Base-by-base conservation (phyloP, 768 basidiomycete genomes). In the Mycena vulgaris region DNA sequence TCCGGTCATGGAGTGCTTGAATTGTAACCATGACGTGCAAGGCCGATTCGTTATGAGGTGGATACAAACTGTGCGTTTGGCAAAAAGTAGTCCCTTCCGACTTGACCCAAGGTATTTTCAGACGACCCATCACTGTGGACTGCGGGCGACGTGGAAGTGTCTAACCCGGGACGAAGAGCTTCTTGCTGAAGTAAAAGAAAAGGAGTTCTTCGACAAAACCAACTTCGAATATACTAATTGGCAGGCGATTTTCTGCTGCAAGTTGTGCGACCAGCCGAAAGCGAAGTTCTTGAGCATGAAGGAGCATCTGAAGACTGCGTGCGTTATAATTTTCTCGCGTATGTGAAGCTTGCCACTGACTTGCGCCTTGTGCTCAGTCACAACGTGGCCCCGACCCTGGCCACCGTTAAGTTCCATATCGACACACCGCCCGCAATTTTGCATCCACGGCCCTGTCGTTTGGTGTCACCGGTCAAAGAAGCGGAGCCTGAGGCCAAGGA, bases 1-100 rank as follows among this genome's bases (percentile, higher is more conserved):
- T 28, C 68, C 68, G 13, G 49, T 27, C 1, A 16, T 69, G 11
- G 68, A 69, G 53, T 69, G 68, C n/a, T 23, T 69, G 62, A 52
- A 52, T 60, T 69, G 68, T 37, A n/a, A 21, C 14, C 2, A 51
- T 28, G 63, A 52, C 10, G 16, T 31, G 2, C 21, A 6, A 10
- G 57, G 68, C n/a, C 56, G 62, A 21, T 19, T 52, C 4, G 30
- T 64, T 11, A 64, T 64, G 68, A 40, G 62, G 49, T 69, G 68
- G 68, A 42, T 35, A 25, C 62, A 53, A 28, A 39, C 68, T 25
- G 61, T 63, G 13, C 7, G 63, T 68, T 37, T 14, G 7, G 7
- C 33, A 35, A 13, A 45, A 4, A 45, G 42, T 3, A 4, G 6
- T 45, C n/a, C 4, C 51, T 62, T 42, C 28, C 16, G 17, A 17